Evolutionary conservation across 352 stramenopile genomes (phyloP), one percentile per base, ranked within the genome.

Genomic region (Phytophthora pluvialis): DNA sequence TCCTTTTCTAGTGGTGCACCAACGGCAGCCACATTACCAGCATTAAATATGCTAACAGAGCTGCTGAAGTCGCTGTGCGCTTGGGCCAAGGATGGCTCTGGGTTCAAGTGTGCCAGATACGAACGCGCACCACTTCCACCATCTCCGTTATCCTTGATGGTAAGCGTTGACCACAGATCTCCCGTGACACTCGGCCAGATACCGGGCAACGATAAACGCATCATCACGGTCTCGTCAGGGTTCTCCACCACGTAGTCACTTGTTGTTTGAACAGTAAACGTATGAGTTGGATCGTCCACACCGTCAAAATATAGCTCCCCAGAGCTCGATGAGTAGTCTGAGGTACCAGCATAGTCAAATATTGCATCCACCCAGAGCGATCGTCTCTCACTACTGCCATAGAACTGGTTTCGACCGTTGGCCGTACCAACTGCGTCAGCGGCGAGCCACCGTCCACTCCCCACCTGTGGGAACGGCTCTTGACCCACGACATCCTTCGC

Each of bases 101-200:
- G 77, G 8, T 77, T 75, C 15, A 96, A 62, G 28, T 89, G 69
- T 21, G 86, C 72, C 3, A 94, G 56, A 35, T 86, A 93, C 7
- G 80, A 83, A 2, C 82, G 74, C 10, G 84, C 84, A 3, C 89
- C 89, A 28, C 81, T 95, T 11, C 90, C 84, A 21, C 94, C 94
- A 53, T 98, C 95, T 6, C 87, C 86, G 55, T 98, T 92, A 73
- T 98, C 95, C 9, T 75, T 72, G 39, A 99, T 98, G 0, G 73
- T 88, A n/a, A 98, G 65, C 8, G 78, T 83, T 4, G 91, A 83
- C 72, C 90, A 97, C 3, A 98, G 79, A 38, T 86, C 67, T 11
- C 95, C 95, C 5, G 88, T 81, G 6, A 83, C 85, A 29, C 81
- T 97, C 5, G 96, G 89, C 84, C 96, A 98, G 50, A 98, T 91